phyloP scores from a whole-genome alignment of 148 eudicot genomes.

The Agrostemma githago region DNA sequence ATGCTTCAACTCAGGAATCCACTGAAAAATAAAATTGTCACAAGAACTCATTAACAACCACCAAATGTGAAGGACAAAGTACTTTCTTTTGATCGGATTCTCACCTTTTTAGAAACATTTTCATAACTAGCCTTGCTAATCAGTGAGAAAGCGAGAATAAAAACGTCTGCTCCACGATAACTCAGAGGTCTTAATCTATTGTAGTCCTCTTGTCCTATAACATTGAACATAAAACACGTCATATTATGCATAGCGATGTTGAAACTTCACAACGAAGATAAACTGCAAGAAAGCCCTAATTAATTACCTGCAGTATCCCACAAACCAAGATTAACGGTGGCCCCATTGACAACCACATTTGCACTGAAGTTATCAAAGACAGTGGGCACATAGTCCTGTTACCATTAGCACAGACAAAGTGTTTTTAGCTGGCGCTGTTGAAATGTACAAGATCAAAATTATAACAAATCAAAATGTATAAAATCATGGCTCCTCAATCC shows the following conservation, averaged over 20 bases:
- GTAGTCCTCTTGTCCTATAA: conserved; percentile 17
- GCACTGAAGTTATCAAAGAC: conserved; percentile 29
- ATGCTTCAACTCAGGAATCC: conserved; percentile 99
- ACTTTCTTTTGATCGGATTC: conserved; percentile 1
- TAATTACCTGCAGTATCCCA: conserved; percentile 97
- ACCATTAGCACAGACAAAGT: conserved; percentile 13
- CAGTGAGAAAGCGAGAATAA: conserved; percentile 57
- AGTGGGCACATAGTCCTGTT: conserved; percentile 97
- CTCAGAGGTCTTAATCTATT: too few species aligned
- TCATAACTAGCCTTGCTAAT: conserved; percentile 98
- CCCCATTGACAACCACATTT: conserved; percentile 90
- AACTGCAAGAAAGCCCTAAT: background rate
- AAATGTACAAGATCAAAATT: background rate
- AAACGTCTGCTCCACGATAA: too few species aligned
- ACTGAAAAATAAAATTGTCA: conserved; percentile 44
- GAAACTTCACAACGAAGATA: background rate
- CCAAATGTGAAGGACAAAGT: background rate
- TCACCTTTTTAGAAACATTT: conserved; percentile 21
- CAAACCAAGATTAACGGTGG: conserved; percentile 82
- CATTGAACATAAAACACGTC: conserved; percentile 19
- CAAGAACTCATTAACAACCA: conserved; percentile 19
- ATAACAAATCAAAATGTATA: background rate
- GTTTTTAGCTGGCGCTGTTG: background rate
- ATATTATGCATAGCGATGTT: background rate
- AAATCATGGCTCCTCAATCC: background rate